Percentiles rank a stretch among this genome's conserved stretches.
Evolutionary conservation across 164 flowering plant genomes (phyloP).

Genomic region (Dillenia suffruticosa): DNA sequence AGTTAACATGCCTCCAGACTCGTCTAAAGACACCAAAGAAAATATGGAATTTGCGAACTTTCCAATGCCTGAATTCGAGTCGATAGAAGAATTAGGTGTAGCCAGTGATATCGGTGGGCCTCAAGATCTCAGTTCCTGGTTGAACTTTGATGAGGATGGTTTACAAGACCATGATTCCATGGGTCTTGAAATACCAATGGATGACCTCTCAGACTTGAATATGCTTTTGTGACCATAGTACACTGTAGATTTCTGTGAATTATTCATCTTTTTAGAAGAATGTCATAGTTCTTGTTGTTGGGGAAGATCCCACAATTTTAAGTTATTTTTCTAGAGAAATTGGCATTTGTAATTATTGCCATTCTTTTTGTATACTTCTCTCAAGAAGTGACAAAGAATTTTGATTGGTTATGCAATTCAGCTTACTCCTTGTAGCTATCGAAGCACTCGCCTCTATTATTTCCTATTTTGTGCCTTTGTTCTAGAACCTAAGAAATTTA

Average conservation of each 20-base stretch:
- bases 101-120: slow-evolving; percentile 31
- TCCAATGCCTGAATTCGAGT: slow-evolving; percentile 37
- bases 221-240: slow-evolving; percentile 36
- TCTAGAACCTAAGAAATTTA: too few species aligned
- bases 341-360: slow-evolving; percentile 41
- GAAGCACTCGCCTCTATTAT: slow-evolving; percentile 9
- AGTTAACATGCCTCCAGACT: slow-evolving; percentile 16
- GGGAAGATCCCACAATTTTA: slow-evolving; percentile 21
- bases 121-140: slow-evolving; percentile 49
- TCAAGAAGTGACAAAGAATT: slow-evolving; percentile 16
- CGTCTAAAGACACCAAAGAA: slow-evolving; percentile 33
- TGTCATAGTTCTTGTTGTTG: slow-evolving; percentile 14
- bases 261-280: slow-evolving; percentile 22
- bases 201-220: slow-evolving; percentile 58
- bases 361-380: slow-evolving; percentile 39
- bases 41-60: slow-evolving; percentile 35
- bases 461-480: background rate
- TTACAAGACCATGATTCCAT: slow-evolving; percentile 50
- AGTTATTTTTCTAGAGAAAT: slow-evolving; percentile 16
- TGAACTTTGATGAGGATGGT: slow-evolving; percentile 48
- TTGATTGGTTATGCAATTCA: slow-evolving; percentile 20
- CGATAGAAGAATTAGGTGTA: slow-evolving; percentile 43
- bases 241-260: slow-evolving; percentile 31
- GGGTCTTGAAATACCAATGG: slow-evolving; percentile 77
- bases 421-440: slow-evolving; percentile 11